Evolutionary conservation across 2,329 filamentous ascomycete species (phyloP).

Genomic region (Monilinia fructicola): DNA sequence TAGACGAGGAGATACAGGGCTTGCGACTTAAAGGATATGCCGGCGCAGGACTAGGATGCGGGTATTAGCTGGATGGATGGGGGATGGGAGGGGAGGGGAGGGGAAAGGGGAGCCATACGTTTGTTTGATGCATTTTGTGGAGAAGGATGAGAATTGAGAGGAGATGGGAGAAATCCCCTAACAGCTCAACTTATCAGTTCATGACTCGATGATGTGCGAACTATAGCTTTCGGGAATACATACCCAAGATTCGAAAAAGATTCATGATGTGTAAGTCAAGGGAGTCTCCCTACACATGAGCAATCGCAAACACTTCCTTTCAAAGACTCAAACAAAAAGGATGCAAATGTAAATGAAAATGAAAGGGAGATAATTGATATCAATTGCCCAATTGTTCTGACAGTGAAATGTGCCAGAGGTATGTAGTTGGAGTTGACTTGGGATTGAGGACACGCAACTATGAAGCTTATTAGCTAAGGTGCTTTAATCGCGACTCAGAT

Average conservation of each 20-base stretch:
- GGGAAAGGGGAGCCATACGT: slow-evolving; percentile 55
- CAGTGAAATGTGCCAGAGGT: neutral
- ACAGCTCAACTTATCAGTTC: slow-evolving; percentile 22
- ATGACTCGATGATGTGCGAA: neutral
- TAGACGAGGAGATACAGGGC: slow-evolving; percentile 93
- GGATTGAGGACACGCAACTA: slow-evolving; percentile 37
- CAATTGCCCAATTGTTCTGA: slow-evolving; percentile 3
- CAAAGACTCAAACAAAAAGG: slow-evolving; percentile 14
- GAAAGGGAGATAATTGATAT: slow-evolving; percentile 4
- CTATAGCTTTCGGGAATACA: neutral
- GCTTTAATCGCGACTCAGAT: slow-evolving; percentile 10
- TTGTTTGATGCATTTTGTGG: slow-evolving; percentile 93
- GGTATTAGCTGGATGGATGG: neutral
- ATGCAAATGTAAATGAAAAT: neutral
- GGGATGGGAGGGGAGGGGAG: slow-evolving; percentile 17
- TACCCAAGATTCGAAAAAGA: slow-evolving; percentile 67
- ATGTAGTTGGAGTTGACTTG: slow-evolving; percentile 5
- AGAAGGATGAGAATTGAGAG: slow-evolving; percentile 91
- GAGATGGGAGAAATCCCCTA: slow-evolving; percentile 94
- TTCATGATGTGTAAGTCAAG: slow-evolving; percentile 55
- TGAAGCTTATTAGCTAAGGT: slow-evolving; percentile 24
- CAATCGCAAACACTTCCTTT: slow-evolving; percentile 8
- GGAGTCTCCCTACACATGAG: slow-evolving; percentile 16
- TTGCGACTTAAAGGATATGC: slow-evolving; percentile 99
- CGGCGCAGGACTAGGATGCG: slow-evolving; percentile 59